phyloP scores from a whole-genome alignment of 805 yeast species.

The Yamadazyma akitaensis region DNA sequence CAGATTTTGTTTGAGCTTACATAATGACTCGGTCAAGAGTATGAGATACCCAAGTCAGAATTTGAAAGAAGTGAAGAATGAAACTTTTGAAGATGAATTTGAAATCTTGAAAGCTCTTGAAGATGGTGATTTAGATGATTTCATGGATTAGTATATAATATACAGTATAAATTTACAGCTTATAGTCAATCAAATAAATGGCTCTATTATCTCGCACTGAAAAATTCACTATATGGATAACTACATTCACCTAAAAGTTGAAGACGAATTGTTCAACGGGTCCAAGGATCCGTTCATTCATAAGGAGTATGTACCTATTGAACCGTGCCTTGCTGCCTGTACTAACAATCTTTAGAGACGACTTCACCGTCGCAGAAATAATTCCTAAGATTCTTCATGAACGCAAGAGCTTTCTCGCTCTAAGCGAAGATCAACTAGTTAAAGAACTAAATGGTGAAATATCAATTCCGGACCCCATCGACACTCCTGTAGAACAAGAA shows the following conservation, averaged over 20 bases:
- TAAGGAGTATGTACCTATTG: conserved; percentile 31
- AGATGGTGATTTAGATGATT: conserved; percentile 54
- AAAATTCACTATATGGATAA: conserved; percentile 3
- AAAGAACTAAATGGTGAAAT: conserved; percentile 29
- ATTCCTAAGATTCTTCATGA: conserved; percentile 59
- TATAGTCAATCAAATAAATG: too few relatives aligned
- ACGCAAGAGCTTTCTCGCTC: conserved; percentile 54
- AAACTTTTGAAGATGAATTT: conserved; percentile 37
- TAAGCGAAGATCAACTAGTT: conserved; percentile 53
- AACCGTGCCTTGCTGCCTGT: not conserved
- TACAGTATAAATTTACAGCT: not conserved
- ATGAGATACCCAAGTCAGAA: conserved; percentile 78
- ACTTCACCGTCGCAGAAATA: conserved; percentile 49
- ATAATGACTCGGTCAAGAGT: conserved; percentile 88
- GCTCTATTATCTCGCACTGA: not conserved
- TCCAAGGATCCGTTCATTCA: conserved; percentile 37
- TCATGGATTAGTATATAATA: conserved; percentile 32
- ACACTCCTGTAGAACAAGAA: not conserved
- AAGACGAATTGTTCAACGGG: conserved; percentile 27
- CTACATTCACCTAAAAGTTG: conserved; percentile 16
- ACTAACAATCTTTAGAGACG: conserved; percentile 24
- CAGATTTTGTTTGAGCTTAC: conserved; percentile 82
- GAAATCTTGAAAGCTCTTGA: conserved; percentile 47
- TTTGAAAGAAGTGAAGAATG: conserved; percentile 24
- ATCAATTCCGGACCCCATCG: not conserved